Conservation (phyloP, 2,329 filamentous ascomycete species). For the Kalaharituber pfeilii region DNA sequence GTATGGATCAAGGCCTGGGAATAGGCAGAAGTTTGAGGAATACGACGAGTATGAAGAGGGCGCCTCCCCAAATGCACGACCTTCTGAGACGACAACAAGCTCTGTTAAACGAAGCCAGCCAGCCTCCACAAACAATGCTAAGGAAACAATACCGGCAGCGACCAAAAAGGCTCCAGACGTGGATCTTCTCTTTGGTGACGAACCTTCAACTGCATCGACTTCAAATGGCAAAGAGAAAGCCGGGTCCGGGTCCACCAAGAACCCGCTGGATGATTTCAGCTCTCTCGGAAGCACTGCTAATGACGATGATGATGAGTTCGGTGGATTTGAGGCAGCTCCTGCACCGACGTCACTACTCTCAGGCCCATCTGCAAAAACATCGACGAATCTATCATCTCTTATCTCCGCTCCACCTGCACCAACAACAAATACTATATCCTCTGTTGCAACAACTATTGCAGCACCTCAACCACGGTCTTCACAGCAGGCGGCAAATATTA, state of each 20-base stretch:
- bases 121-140: constrained; percentile 8
- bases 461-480: constrained; percentile 73
- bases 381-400: constrained; percentile 25
- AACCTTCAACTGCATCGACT: constrained; percentile 39
- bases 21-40: constrained; percentile 69
- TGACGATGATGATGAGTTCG: constrained; percentile 80
- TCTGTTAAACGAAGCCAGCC: constrained; percentile 11
- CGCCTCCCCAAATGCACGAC: constrained; percentile 29
- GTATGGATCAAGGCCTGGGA: constrained; percentile 14
- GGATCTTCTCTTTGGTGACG: constrained; percentile 79
- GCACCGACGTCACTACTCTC: too few species aligned
- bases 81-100: too few species aligned
- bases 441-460: constrained; percentile 39
- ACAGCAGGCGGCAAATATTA: constrained; percentile 61
- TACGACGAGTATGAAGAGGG: constrained; percentile 93
- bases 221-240: constrained; percentile 29
- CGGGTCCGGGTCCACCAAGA: constrained; percentile 31
- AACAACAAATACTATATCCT: constrained; percentile 27
- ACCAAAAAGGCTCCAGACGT: constrained; percentile 59
- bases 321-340: constrained; percentile 47
- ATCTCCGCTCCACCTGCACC: constrained; percentile 30
- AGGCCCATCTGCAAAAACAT: constrained; percentile 24
- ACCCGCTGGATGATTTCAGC: constrained; percentile 28
- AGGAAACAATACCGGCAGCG: constrained; percentile 43
- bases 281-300: constrained; percentile 32